Conservation (phyloP, 768 basidiomycete species). For the Pleurotus platypus region DNA sequence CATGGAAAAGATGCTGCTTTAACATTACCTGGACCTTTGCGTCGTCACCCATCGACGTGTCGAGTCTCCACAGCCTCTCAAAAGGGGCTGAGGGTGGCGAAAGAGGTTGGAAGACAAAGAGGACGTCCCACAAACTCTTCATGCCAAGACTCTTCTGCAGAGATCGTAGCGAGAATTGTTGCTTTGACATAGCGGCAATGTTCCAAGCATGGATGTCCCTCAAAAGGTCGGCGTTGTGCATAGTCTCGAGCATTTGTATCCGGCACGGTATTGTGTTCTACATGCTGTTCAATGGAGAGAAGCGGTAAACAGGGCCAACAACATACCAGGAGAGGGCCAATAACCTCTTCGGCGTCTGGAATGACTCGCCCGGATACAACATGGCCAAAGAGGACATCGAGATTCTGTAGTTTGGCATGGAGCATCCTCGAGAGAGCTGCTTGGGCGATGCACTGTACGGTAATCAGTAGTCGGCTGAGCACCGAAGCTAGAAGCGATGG, state of each 20-base stretch:
- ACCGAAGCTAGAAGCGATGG: slow-evolving; percentile 11
- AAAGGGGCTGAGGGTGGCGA: slow-evolving; percentile 12
- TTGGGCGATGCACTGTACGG: slow-evolving; percentile 31
- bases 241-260: slow-evolving; percentile 21
- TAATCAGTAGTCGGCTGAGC: slow-evolving; percentile 21
- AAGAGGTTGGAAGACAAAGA: slow-evolving; percentile 41
- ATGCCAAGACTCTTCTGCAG: slow-evolving; percentile 31
- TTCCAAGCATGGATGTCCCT: slow-evolving; percentile 33
- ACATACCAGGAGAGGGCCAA: slow-evolving; percentile 44
- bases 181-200: slow-evolving; percentile 35
- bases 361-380: slow-evolving; percentile 41
- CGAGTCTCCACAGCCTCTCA: slow-evolving; percentile 27
- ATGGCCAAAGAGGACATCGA: slow-evolving; percentile 43
- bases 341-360: slow-evolving; percentile 35
- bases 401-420: slow-evolving; percentile 21
- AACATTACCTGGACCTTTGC: slow-evolving; percentile 24
- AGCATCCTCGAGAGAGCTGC: background rate
- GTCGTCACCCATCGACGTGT: slow-evolving; percentile 11
- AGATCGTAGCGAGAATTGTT: slow-evolving; percentile 41
- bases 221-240: slow-evolving; percentile 30
- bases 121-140: slow-evolving; percentile 32
- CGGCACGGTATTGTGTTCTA: slow-evolving; percentile 47
- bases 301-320: background rate
- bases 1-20: background rate
- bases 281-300: background rate